Evolutionary conservation across 148 eudicot species (phyloP), one percentile per base, ranked within the genome.

Genomic region (Nepenthes mirabilis): DNA sequence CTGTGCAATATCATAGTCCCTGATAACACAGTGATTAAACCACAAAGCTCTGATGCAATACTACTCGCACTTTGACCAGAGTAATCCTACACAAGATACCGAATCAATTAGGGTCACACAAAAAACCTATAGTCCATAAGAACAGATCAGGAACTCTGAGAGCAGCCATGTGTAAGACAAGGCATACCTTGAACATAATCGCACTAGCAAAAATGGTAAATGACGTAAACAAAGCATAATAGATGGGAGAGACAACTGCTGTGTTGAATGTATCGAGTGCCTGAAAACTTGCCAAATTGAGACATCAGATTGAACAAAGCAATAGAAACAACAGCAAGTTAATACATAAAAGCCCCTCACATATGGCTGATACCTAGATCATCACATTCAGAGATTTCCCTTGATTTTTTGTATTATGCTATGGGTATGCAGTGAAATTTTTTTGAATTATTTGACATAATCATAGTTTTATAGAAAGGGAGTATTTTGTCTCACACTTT

Each of bases 201-300:
- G 81, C 81, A 70, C 81, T 77, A 60, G 81, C 81, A 56, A 77
- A 68, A 59, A 77, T 77, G 6, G 81, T 77, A 60, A 77, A 77
- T 56, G 78, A 63, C 34, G 81, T 77, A 63, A 77, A 77, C 43
- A 74, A 57, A 13, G 81, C 78, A 64, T 77, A 77, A 60, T 77
- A 70, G 53, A 77, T 77, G 48, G 81, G 81, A 57, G 81, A 77
- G 51, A 77, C 81, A 59, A 73, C 50, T 14, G 78, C 81, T 23
- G 81, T 69, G 63, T 76, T 76, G 71, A 72, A 76, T 54, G 77
- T 76, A 72, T 76, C 80, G 52, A 76, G 74, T 56, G 81, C 78
- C 81, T 77, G 69, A 37, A 64, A 64, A 67, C 34, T 5, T 50
- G 47, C 40, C 14, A 37, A 12, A 36, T 43, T 51, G 37, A 36